Percentiles rank a stretch among this genome's conserved stretches.
Conservation (phyloP, 305 asterid genomes). For the Fraxinus latifolia region DNA sequence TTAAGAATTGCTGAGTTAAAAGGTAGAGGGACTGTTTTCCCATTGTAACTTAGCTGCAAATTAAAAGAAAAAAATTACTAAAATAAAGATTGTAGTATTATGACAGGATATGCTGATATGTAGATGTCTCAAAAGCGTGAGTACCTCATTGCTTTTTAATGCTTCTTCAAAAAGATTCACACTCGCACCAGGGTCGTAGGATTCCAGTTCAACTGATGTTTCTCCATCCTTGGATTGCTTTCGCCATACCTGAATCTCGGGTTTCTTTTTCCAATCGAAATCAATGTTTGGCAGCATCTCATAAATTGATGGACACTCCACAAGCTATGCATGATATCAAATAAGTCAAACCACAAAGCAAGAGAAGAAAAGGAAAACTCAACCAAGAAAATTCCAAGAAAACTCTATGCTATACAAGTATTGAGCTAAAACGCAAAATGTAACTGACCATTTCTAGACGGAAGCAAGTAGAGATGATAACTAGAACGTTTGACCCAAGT, state of each 20-base stretch:
- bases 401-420: not conserved
- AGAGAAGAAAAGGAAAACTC: not conserved
- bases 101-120: not conserved
- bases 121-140: not conserved
- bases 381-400: not conserved
- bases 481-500: not conserved
- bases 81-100: not conserved
- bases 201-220: constrained; percentile 48
- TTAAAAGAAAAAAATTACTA: not conserved
- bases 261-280: constrained; percentile 83
- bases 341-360: constrained; percentile 16
- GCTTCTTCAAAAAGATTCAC: constrained; percentile 66
- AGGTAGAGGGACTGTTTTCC: constrained; percentile 65
- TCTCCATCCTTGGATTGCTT: constrained; percentile 50
- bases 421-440: not conserved
- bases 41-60: constrained; percentile 61
- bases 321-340: constrained; percentile 40
- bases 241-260: constrained; percentile 77
- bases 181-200: constrained; percentile 52
- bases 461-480: not conserved
- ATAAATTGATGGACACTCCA: constrained; percentile 87
- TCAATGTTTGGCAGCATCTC: constrained; percentile 80
- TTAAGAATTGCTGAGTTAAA: constrained; percentile 67
- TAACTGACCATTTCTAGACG: not conserved
- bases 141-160: constrained; percentile 66